Evolutionary conservation across 192 early-diverging fungal genomes (phyloP).

Genomic region (Umbelopsis ramanniana): DNA sequence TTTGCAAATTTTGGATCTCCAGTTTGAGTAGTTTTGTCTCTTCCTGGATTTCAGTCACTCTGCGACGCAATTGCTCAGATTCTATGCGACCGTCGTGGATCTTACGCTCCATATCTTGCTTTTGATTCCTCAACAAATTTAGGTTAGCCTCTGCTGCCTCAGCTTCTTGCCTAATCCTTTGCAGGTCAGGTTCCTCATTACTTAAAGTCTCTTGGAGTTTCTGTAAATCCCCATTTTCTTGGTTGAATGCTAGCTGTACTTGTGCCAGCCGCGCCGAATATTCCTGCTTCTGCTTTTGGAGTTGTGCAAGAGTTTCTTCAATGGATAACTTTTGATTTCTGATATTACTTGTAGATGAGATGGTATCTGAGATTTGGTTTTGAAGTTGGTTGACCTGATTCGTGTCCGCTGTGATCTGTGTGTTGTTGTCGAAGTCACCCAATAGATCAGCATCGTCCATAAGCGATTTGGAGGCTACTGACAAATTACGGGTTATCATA

Average conservation of each 20-base stretch:
- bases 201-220: slow-evolving; percentile 57
- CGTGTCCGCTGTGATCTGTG: slow-evolving; percentile 59
- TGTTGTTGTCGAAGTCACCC: slow-evolving; percentile 48
- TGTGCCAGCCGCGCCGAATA: slow-evolving; percentile 59
- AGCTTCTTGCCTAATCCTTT: slow-evolving; percentile 52
- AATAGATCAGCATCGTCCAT: slow-evolving; percentile 38
- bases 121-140: slow-evolving; percentile 45
- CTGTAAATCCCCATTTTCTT: slow-evolving; percentile 55
- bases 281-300: slow-evolving; percentile 67
- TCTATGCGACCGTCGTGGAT: slow-evolving; percentile 53
- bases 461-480: slow-evolving; percentile 23
- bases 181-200: slow-evolving; percentile 48
- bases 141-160: slow-evolving; percentile 55
- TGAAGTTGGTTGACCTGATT: slow-evolving; percentile 66
- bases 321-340: slow-evolving; percentile 53
- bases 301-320: slow-evolving; percentile 63
- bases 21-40: slow-evolving; percentile 51
- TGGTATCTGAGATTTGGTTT: slow-evolving; percentile 58
- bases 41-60: slow-evolving; percentile 57
- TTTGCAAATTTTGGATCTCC: slow-evolving; percentile 60
- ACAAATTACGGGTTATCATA: background rate
- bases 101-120: slow-evolving; percentile 50
- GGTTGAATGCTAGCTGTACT: slow-evolving; percentile 61
- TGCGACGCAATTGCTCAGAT: slow-evolving; percentile 48
- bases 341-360: slow-evolving; percentile 56